phyloP scores from a whole-genome alignment of 169 alveolate genomes.

The Eimeria tenella region DNA sequence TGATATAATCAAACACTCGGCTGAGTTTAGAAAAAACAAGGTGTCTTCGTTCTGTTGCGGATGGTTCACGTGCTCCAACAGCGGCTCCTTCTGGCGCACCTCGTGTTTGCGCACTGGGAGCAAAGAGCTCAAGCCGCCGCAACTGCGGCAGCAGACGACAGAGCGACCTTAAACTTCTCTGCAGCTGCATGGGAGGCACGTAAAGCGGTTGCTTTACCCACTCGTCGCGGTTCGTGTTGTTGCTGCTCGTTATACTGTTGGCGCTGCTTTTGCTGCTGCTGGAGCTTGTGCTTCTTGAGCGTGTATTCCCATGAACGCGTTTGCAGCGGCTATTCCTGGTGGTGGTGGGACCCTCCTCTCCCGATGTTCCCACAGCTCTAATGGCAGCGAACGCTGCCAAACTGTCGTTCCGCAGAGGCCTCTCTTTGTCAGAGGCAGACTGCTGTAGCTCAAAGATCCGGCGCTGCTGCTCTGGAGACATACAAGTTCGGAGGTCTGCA shows the following conservation, averaged over 20 bases:
- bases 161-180: slow-evolving; percentile 26
- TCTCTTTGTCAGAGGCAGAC: background rate
- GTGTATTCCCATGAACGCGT: background rate
- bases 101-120: background rate
- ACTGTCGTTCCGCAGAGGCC: background rate
- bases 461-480: slow-evolving; percentile 59
- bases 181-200: slow-evolving; percentile 63
- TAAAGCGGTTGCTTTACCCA: slow-evolving; percentile 50
- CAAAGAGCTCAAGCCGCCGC: slow-evolving; percentile 59
- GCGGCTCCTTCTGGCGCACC: background rate
- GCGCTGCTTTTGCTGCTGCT: slow-evolving; percentile 1
- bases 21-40: slow-evolving; percentile 21
- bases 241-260: slow-evolving; percentile 11
- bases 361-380: background rate
- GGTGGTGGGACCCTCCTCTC: background rate
- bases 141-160: slow-evolving; percentile 67
- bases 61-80: background rate
- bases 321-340: background rate
- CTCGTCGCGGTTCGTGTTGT: background rate
- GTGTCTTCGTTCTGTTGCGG: background rate
- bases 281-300: background rate
- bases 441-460: slow-evolving; percentile 26
- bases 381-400: slow-evolving; percentile 49
- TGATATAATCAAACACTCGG: background rate
- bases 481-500: slow-evolving; percentile 26